Base-by-base conservation (phyloP, 2,329 filamentous ascomycete genomes). In the Sclerotinia glacialis region DNA sequence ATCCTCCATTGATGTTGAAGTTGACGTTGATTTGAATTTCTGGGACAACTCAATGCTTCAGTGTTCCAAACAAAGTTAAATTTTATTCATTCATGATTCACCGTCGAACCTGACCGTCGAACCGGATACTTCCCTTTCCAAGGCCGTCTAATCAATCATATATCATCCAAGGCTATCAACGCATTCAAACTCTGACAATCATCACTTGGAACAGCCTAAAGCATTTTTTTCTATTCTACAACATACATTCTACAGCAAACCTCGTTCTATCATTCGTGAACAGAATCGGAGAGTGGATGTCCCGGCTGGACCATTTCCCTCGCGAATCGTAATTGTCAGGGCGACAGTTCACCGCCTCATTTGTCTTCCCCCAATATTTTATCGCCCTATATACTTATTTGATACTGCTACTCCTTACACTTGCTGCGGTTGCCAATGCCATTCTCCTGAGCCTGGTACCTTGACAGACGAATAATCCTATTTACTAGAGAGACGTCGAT, bases 251-350 rank as follows among this genome's bases (percentile, higher is more conserved):
- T 55, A 54, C 52, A 47, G 37, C n/a, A 37, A 58, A 58, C 21
- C 40, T 64, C 62, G 42, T 8, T 21, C 14, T 59, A 23, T 49
- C 62, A 65, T 65, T 65, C 62, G 62, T 60, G 56, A 60, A 34
- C 47, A 56, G 26, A 37, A 37, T 26, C n/a, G 16, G 42, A 23
- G 42, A 59, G 63, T 65, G 63, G 63, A 58, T 50, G 42, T 26
- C 52, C 62, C 62, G 52, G 18, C 50, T 60, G 44, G 44, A 23
- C 56, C 28, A 60, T 49, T 49, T 37, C 21, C 31, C 47, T 64
- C 14, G 28, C 53, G n/a, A 65, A 65, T 65, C 52, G 52, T 65
- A 65, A 65, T 65, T 53, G 62, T 65, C 62, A 65, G 52, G 52
- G 59, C 62, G 52, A 59, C 42, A 46, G 31, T 56, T 65, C 63